Conservation (phyloP, 148 eudicot genomes). For the Camellia granthamiana region DNA sequence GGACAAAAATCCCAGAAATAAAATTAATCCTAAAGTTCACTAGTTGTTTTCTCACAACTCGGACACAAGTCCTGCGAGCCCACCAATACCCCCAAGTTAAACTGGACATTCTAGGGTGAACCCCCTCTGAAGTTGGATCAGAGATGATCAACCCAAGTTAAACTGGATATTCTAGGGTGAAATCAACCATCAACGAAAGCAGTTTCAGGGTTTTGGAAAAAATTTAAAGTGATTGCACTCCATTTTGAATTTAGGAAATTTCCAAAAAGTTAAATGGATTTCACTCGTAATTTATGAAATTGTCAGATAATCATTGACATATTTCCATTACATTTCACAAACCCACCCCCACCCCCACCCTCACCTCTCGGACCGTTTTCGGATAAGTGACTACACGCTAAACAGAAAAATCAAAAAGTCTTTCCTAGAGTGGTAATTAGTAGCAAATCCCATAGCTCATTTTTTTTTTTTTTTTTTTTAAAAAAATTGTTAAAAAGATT, state of each 20-base stretch:
- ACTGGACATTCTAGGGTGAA: too few species aligned
- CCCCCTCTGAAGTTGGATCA: background rate
- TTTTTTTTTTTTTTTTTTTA: background rate
- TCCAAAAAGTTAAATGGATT: background rate
- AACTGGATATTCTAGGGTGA: background rate
- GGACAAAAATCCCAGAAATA: background rate
- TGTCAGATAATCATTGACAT: background rate
- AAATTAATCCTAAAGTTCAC: background rate
- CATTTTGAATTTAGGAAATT: background rate
- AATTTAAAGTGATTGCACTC: background rate
- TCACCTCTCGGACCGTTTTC: background rate
- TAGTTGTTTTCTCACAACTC: background rate
- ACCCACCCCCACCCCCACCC: background rate
- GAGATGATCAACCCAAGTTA: slow-evolving; percentile 4
- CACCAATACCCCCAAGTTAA: too few species aligned
- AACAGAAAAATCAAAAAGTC: background rate
- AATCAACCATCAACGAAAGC: background rate
- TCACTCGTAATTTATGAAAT: background rate
- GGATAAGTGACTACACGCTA: background rate
- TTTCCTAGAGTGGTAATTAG: background rate
- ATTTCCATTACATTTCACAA: background rate
- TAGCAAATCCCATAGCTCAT: background rate
- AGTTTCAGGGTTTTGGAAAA: background rate
- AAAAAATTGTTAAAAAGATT: background rate
- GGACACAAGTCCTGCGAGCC: background rate